Percentiles rank a stretch among this genome's conserved stretches.
These are phyloP conservation scores for Clitopilus hobsonii DNA, from an alignment of 768 basidiomycete genomes.

Conservation along the genomic window DNA sequence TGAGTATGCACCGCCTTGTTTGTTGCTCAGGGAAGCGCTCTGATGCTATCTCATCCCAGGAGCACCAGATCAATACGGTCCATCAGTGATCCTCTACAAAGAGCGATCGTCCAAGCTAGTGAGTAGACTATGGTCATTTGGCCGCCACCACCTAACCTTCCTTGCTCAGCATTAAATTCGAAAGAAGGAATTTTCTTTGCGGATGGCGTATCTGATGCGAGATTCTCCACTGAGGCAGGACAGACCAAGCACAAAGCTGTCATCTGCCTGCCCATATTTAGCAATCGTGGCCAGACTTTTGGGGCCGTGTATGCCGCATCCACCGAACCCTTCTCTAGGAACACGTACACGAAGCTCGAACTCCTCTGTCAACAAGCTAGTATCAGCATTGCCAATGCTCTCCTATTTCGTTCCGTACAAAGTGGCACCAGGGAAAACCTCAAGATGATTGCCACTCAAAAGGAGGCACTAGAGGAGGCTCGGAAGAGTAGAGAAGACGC, in stretches of 20 bases:
- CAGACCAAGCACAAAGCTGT: constrained; percentile 58
- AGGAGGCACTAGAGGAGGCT: constrained; percentile 65
- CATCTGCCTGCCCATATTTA: constrained; percentile 67
- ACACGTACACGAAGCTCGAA: constrained; percentile 56
- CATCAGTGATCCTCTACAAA: constrained; percentile 57
- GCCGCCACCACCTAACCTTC: background rate
- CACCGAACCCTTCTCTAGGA: constrained; percentile 58
- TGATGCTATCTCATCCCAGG: constrained; percentile 24
- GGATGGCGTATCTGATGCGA: constrained; percentile 59
- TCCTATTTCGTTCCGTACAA: constrained; percentile 73
- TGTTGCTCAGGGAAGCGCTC: background rate
- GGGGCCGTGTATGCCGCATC: constrained; percentile 67
- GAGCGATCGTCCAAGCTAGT: constrained; percentile 67
- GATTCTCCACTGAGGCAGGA: constrained; percentile 64
- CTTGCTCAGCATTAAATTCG: constrained; percentile 54
- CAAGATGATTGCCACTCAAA: constrained; percentile 72
- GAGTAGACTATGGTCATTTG: constrained; percentile 12
- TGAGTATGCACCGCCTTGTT: constrained; percentile 39
- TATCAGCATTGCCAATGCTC: constrained; percentile 69
- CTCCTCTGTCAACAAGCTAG: constrained; percentile 71
- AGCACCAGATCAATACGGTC: constrained; percentile 56
- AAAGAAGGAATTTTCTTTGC: constrained; percentile 58
- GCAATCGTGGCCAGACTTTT: constrained; percentile 72
- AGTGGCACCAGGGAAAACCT: constrained; percentile 70
- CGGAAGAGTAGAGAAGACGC: constrained; percentile 69